Conservation (phyloP, 2,329 filamentous ascomycete species). For the Xylaria sp. region DNA sequence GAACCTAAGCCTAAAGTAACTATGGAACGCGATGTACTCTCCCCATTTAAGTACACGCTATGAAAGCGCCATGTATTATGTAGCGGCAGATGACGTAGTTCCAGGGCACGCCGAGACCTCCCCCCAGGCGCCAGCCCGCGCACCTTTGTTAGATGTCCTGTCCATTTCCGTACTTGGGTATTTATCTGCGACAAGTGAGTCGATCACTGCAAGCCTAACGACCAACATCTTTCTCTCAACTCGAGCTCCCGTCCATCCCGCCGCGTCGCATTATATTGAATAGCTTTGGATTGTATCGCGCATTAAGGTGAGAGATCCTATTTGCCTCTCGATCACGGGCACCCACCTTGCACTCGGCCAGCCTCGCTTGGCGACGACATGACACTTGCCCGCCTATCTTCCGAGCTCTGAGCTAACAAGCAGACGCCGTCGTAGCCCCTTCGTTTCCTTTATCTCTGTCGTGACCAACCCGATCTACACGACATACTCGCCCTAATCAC, state of each 20-base stretch:
- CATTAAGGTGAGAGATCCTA: constrained; percentile 11
- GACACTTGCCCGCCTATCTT: no score
- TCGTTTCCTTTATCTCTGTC: constrained; percentile 4
- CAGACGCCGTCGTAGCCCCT: neutral
- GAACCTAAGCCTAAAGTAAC: constrained; percentile 2
- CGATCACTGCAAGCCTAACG: constrained; percentile 22
- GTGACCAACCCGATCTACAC: constrained; percentile 15
- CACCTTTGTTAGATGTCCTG: constrained; percentile 33
- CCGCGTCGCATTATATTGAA: constrained; percentile 18
- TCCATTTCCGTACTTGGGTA: constrained; percentile 26
- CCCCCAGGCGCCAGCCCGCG: constrained; percentile 21
- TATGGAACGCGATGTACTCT: no score
- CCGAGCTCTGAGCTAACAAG: neutral
- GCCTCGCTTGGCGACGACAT: neutral
- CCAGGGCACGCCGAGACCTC: constrained; percentile 28
- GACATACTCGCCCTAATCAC: neutral
- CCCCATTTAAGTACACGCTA: neutral
- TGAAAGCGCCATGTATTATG: neutral
- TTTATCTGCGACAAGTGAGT: constrained; percentile 35
- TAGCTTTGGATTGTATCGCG: constrained; percentile 7
- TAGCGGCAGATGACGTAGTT: constrained; percentile 43
- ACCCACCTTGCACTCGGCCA: neutral
- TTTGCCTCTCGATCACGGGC: constrained; percentile 8
- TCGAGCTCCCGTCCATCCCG: neutral
- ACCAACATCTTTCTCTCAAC: constrained; percentile 21